Evolutionary conservation across 2,329 filamentous ascomycete species (phyloP).

Genomic region (Beauveria pseudobassiana): DNA sequence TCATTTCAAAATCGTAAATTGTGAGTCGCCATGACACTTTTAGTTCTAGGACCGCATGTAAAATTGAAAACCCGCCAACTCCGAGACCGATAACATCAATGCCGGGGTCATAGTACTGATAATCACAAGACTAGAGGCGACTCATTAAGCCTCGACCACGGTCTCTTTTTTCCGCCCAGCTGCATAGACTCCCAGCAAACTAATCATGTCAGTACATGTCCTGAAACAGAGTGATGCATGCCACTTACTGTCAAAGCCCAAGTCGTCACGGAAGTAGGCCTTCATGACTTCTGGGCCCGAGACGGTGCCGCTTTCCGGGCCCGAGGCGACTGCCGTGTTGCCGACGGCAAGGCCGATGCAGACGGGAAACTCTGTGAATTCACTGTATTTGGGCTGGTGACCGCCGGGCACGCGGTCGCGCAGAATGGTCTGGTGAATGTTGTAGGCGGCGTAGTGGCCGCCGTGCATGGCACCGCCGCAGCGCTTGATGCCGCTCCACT

Average conservation of each 20-base stretch:
- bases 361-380: conserved; percentile 48
- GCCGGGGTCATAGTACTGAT: not conserved
- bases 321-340: conserved; percentile 59
- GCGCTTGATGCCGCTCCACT: conserved; percentile 74
- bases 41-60: not conserved
- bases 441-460: conserved; percentile 58
- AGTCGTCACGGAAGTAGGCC: conserved; percentile 59
- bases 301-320: conserved; percentile 46
- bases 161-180: conserved; percentile 30
- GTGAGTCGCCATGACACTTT: not conserved
- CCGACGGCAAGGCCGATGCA: conserved; percentile 68
- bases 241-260: conserved; percentile 56
- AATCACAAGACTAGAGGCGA: not conserved
- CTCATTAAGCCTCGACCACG: not conserved
- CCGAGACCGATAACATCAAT: not conserved
- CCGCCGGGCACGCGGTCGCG: conserved; percentile 25
- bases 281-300: conserved; percentile 56
- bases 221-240: not conserved
- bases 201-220: conserved; percentile 17
- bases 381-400: conserved; percentile 36
- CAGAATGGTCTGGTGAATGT: conserved; percentile 58
- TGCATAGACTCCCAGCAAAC: conserved; percentile 50
- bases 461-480: conserved; percentile 70
- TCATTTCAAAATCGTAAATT: not conserved
- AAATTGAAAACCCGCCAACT: not conserved